These are phyloP conservation scores for Huiozyma sinensis DNA, from an alignment of 805 yeast genomes.

Conservation along the genomic window DNA sequence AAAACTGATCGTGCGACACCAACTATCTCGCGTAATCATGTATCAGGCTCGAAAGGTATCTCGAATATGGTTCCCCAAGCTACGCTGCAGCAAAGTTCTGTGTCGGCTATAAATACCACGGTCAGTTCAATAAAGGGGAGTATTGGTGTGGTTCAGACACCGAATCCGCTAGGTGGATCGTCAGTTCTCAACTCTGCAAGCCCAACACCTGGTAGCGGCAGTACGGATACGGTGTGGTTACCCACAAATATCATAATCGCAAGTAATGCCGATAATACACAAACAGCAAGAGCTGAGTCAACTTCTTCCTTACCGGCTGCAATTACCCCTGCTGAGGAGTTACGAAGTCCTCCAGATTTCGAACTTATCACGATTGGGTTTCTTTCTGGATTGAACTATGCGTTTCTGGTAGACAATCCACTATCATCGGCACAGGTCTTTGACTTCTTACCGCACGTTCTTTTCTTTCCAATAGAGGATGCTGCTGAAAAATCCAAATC, in stretches of 20 bases:
- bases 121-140: too few relatives aligned
- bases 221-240: slow-evolving; percentile 12
- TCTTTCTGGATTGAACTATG: slow-evolving; percentile 68
- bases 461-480: slow-evolving; percentile 39
- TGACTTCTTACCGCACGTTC: slow-evolving; percentile 65
- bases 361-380: slow-evolving; percentile 35
- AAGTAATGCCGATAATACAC: slow-evolving; percentile 6
- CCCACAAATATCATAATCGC: slow-evolving; percentile 24
- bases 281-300: slow-evolving; percentile 7
- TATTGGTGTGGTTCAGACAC: too few relatives aligned
- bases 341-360: slow-evolving; percentile 24
- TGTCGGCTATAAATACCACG: too few relatives aligned
- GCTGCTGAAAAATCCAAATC: too few relatives aligned
- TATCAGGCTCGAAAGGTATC: too few relatives aligned
- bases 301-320: slow-evolving; percentile 34
- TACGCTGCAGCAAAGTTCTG: too few relatives aligned
- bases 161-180: too few relatives aligned
- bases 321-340: slow-evolving; percentile 29
- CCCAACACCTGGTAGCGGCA: neutral
- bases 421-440: slow-evolving; percentile 67
- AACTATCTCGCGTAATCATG: too few relatives aligned
- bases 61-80: too few relatives aligned
- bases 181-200: neutral
- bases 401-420: slow-evolving; percentile 74
- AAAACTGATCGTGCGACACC: too few relatives aligned